Percentiles rank a stretch among this genome's conserved stretches.
These are phyloP conservation scores for Paramyrothecium roridum DNA, from an alignment of 2,329 filamentous ascomycete genomes.

Conservation along the genomic window DNA sequence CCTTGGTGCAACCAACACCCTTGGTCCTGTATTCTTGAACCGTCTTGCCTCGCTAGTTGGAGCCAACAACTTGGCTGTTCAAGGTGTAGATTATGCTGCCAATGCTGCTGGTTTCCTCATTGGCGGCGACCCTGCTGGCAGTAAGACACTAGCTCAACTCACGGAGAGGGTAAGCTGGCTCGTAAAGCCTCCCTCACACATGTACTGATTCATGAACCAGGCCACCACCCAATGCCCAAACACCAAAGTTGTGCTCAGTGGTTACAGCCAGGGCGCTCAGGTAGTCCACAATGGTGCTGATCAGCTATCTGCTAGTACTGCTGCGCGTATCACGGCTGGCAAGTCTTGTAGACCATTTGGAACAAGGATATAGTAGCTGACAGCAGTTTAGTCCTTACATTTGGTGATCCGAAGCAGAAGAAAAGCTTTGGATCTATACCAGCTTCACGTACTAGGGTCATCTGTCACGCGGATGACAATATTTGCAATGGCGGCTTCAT, in stretches of 20 bases:
- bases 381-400: not conserved
- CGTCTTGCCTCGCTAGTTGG: constrained; percentile 38
- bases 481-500: not conserved
- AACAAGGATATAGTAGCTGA: not conserved
- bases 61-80: constrained; percentile 41
- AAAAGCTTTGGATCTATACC: not conserved
- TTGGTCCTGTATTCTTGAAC: constrained; percentile 47
- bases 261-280: constrained; percentile 40
- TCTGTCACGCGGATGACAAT: not conserved
- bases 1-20: constrained; percentile 38
- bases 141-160: constrained; percentile 31
- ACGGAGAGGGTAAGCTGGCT: not conserved
- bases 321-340: constrained; percentile 20
- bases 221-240: constrained; percentile 37
- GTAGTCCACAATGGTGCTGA: constrained; percentile 41
- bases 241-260: constrained; percentile 42
- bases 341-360: not conserved
- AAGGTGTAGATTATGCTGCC: constrained; percentile 53
- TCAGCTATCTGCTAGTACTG: constrained; percentile 28
- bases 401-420: not conserved
- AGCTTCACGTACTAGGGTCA: not conserved
- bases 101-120: constrained; percentile 38
- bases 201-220: too few species aligned
- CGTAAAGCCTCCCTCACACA: not conserved
- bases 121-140: constrained; percentile 41